A percentile compares a stretch with the other conserved stretches of the same genome.
phyloP scores from a whole-genome alignment of 2,329 filamentous ascomycete genomes.

The Diaporthe humulicola region DNA sequence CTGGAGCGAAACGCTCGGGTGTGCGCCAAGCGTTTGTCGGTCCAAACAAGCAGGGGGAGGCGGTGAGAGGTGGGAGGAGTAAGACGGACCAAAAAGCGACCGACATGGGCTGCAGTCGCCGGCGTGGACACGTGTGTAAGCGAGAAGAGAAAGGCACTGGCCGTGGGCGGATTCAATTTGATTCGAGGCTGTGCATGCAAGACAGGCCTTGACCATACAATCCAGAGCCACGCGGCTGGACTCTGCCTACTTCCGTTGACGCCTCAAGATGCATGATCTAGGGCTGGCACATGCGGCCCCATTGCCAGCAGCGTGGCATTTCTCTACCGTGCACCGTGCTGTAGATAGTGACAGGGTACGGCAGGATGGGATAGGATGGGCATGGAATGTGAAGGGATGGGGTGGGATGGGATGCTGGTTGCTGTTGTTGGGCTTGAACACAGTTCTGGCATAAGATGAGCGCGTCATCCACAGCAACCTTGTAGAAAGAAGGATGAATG shows the following conservation, averaged over 20 bases:
- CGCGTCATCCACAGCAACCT: slow-evolving; percentile 25
- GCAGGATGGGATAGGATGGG: not conserved
- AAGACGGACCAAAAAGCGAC: slow-evolving; percentile 33
- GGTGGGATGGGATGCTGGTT: slow-evolving; percentile 6
- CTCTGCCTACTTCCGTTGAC: not conserved
- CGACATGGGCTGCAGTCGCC: not conserved
- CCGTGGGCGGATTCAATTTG: slow-evolving; percentile 7
- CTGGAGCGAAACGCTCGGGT: slow-evolving; percentile 11
- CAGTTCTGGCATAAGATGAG: slow-evolving; percentile 4
- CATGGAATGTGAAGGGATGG: not conserved
- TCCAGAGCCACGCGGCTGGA: slow-evolving; percentile 1
- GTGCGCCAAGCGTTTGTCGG: slow-evolving; percentile 1
- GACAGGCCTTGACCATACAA: not conserved
- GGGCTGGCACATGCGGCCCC: not conserved
- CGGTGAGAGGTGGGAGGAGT: slow-evolving; percentile 13
- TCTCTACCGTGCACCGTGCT: not conserved
- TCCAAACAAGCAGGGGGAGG: not conserved
- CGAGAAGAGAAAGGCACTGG: not conserved
- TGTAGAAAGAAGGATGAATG: not conserved
- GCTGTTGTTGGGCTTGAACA: not conserved
- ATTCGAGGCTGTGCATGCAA: slow-evolving; percentile 27
- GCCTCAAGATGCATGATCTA: not conserved
- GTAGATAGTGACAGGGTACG: not conserved
- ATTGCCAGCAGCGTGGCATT: not conserved
- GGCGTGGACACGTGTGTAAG: slow-evolving; percentile 17